Evolutionary conservation across 2,329 filamentous ascomycete genomes (phyloP).

Genomic region (Chaetomiaceae sp.): DNA sequence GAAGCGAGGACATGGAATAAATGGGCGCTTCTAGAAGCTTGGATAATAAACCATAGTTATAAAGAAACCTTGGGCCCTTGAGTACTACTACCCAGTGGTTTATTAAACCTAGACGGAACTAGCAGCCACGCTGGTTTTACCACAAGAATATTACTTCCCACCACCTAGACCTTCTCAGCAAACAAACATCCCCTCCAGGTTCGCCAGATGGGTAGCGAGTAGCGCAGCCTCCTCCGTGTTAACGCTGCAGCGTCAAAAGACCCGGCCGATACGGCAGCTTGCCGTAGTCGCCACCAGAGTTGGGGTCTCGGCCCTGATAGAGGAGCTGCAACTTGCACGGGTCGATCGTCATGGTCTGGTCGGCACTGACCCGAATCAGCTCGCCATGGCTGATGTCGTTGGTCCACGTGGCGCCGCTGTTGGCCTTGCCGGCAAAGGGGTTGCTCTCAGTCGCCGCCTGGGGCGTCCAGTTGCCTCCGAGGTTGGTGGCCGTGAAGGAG

Average conservation of each 20-base stretch:
- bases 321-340: constrained; percentile 61
- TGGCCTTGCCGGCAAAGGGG: constrained; percentile 65
- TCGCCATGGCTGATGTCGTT: constrained; percentile 66
- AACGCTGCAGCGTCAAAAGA: constrained; percentile 47
- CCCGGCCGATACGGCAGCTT: constrained; percentile 51
- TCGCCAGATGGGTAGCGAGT: too few relatives aligned
- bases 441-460: constrained; percentile 51
- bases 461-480: constrained; percentile 54
- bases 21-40: too few relatives aligned
- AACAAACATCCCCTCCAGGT: too few relatives aligned
- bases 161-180: too few relatives aligned
- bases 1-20: too few relatives aligned
- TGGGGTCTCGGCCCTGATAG: constrained; percentile 55
- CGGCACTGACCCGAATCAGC: constrained; percentile 50
- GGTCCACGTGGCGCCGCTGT: constrained; percentile 61
- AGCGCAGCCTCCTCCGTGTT: too few relatives aligned
- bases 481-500: constrained; percentile 57
- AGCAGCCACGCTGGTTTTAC: too few relatives aligned
- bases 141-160: too few relatives aligned
- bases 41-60: too few relatives aligned
- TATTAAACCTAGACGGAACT: too few relatives aligned
- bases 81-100: too few relatives aligned
- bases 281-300: constrained; percentile 43
- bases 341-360: constrained; percentile 60
- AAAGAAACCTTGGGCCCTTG: too few relatives aligned